Percentiles rank a stretch among this genome's conserved stretches.
Evolutionary conservation across 768 basidiomycete species (phyloP).

Genomic region (Podaxis sp.): DNA sequence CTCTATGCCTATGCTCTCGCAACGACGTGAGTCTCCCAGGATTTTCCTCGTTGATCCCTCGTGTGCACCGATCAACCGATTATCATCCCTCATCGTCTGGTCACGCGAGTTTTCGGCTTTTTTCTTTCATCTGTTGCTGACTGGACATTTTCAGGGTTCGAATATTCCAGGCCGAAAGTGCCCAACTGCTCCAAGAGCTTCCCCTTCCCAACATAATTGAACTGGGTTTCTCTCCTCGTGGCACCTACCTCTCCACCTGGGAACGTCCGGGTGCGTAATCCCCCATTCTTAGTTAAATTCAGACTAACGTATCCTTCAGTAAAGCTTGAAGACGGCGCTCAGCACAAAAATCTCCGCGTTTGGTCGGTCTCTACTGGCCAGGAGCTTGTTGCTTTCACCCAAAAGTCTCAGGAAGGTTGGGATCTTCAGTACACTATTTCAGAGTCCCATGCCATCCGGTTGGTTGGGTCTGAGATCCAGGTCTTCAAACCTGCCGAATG

Average conservation of each 20-base stretch:
- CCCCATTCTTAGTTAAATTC: not conserved
- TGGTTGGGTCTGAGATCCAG: conserved; percentile 79
- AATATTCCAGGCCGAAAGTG: conserved; percentile 72
- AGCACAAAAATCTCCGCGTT: conserved; percentile 92
- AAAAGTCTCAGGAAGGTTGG: conserved; percentile 92
- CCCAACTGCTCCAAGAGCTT: conserved; percentile 72
- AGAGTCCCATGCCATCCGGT: conserved; percentile 79
- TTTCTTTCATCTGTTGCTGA: conserved; percentile 6
- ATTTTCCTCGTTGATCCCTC: conserved; percentile 17
- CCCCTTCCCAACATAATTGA: conserved; percentile 74
- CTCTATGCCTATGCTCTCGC: conserved; percentile 83
- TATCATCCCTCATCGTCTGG: conserved; percentile 10
- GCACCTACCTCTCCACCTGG: conserved; percentile 93
- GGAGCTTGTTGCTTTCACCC: conserved; percentile 82
- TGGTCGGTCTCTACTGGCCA: conserved; percentile 85
- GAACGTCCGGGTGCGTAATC: conserved; percentile 69
- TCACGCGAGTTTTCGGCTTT: conserved; percentile 9
- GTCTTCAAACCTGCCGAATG: conserved; percentile 79
- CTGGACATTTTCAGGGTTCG: conserved; percentile 47
- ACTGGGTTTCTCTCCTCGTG: conserved; percentile 87
- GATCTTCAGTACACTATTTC: conserved; percentile 88
- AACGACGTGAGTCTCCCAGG: conserved; percentile 48
- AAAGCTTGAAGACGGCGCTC: conserved; percentile 85
- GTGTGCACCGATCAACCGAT: conserved; percentile 14
- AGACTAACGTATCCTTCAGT: conserved; percentile 27